phyloP scores from a whole-genome alignment of 805 yeast genomes.

The Ogataea sp. region DNA sequence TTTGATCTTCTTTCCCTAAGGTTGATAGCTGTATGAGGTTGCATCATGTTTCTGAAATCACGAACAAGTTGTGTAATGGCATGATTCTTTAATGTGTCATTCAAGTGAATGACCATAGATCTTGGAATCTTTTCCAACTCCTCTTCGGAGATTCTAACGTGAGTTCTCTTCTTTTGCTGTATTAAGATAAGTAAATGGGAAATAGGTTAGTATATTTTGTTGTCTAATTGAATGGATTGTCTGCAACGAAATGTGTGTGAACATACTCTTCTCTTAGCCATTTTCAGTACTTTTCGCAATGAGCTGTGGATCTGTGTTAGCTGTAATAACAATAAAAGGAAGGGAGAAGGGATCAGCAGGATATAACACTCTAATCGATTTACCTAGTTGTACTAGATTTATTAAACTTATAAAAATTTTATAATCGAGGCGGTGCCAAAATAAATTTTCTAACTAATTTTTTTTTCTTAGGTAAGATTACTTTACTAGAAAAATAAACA shows the following conservation, averaged over 20 bases:
- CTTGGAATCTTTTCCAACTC: slow-evolving; percentile 71
- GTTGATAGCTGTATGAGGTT: slow-evolving; percentile 91
- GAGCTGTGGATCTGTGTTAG: no score
- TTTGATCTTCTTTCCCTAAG: slow-evolving; percentile 82
- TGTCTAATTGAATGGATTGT: background rate
- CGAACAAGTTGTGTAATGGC: slow-evolving; percentile 76
- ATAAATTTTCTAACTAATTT: no score
- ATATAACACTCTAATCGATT: no score
- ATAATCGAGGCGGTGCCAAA: background rate
- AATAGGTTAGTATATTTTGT: slow-evolving; percentile 5
- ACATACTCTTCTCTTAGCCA: slow-evolving; percentile 30
- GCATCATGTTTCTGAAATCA: slow-evolving; percentile 87
- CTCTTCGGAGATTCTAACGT: slow-evolving; percentile 55
- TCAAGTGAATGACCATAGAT: slow-evolving; percentile 90
- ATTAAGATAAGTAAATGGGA: background rate
- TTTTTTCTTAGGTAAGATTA: no score
- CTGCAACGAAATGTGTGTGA: background rate
- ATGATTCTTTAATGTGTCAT: slow-evolving; percentile 65
- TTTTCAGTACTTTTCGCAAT: no score
- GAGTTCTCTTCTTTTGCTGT: slow-evolving; percentile 79
- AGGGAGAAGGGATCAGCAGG: no score
- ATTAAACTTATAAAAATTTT: background rate
- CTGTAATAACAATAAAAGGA: no score
- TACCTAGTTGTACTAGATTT: no score
- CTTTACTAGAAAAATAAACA: no score